A percentile compares a stretch with the other conserved stretches of the same genome.
These are phyloP conservation scores for Fragilaria crotonensis DNA, from an alignment of 108 stramenopile species.

Conservation along the genomic window DNA sequence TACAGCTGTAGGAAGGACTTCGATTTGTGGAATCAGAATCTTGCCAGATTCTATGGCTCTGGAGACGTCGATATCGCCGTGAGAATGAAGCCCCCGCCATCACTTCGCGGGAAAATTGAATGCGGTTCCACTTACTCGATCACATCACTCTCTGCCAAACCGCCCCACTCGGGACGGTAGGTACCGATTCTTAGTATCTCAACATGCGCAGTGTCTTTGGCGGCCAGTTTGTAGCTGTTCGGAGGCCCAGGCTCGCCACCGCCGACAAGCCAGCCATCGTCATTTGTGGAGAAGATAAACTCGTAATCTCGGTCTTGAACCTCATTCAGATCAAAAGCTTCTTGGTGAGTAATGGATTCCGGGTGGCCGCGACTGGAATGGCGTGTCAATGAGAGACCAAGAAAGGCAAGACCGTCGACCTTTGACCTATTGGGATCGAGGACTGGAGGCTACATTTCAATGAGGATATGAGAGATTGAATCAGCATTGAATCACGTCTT, in stretches of 20 bases:
- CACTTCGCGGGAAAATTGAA: background rate
- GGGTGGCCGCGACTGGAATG: conserved; percentile 56
- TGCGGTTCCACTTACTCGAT: conserved; percentile 33
- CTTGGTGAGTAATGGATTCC: conserved; percentile 69
- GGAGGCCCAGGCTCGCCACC: conserved; percentile 84
- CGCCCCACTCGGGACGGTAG: conserved; percentile 75
- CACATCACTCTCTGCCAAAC: conserved; percentile 55
- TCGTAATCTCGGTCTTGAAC: conserved; percentile 49
- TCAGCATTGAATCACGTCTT: too few species aligned
- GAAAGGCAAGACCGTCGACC: conserved; percentile 82
- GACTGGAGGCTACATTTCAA: conserved; percentile 70
- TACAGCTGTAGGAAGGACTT: conserved; percentile 75
- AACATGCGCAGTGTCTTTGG: conserved; percentile 78
- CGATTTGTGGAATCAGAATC: conserved; percentile 81
- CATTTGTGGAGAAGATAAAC: conserved; percentile 65
- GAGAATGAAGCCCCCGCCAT: too few species aligned
- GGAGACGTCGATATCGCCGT: too few species aligned
- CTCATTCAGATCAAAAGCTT: conserved; percentile 68
- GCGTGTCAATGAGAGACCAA: conserved; percentile 71
- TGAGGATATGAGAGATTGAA: too few species aligned
- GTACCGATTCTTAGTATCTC: conserved; percentile 87
- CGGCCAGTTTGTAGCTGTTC: conserved; percentile 66
- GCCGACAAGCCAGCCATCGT: conserved; percentile 88
- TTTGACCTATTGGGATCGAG: conserved; percentile 67
- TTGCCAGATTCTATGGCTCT: conserved; percentile 54